These are phyloP conservation scores for Malus orientalis DNA, from an alignment of 306 rosid species.

Conservation along the genomic window DNA sequence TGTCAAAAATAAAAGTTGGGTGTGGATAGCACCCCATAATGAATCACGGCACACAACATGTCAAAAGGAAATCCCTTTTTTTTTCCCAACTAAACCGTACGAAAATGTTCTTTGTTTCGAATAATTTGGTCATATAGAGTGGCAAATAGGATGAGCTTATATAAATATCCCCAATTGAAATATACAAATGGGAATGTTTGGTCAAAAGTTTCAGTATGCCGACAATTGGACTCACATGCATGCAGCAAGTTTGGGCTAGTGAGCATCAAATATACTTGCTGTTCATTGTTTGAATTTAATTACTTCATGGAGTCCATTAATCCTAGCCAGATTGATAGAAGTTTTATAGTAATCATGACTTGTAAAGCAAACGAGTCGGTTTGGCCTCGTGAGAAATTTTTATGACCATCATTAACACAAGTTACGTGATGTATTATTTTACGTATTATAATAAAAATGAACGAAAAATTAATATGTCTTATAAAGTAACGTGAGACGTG, in stretches of 20 bases:
- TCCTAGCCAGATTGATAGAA: neutral
- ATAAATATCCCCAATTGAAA: conserved; percentile 15
- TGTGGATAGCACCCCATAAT: neutral
- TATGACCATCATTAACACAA: too few species aligned
- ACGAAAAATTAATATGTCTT: too few species aligned
- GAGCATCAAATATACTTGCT: neutral
- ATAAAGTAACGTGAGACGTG: too few species aligned
- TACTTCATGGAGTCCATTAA: neutral
- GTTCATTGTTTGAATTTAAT: neutral
- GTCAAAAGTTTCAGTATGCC: conserved; percentile 10
- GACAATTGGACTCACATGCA: conserved; percentile 18
- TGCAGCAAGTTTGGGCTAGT: conserved; percentile 5
- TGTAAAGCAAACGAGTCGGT: neutral
- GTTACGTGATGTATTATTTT: too few species aligned
- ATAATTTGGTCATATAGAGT: neutral
- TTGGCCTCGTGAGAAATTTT: neutral
- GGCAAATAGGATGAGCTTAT: neutral
- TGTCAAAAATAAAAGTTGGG: too few species aligned
- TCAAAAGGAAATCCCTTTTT: conserved; percentile 1
- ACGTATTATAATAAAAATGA: too few species aligned
- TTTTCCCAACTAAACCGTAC: neutral
- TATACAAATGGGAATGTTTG: neutral
- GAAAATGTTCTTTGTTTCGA: neutral
- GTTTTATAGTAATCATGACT: neutral
- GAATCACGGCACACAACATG: conserved; percentile 11